Conservation (phyloP, 169 alveolate species). For the Plasmodium knowlesi region DNA sequence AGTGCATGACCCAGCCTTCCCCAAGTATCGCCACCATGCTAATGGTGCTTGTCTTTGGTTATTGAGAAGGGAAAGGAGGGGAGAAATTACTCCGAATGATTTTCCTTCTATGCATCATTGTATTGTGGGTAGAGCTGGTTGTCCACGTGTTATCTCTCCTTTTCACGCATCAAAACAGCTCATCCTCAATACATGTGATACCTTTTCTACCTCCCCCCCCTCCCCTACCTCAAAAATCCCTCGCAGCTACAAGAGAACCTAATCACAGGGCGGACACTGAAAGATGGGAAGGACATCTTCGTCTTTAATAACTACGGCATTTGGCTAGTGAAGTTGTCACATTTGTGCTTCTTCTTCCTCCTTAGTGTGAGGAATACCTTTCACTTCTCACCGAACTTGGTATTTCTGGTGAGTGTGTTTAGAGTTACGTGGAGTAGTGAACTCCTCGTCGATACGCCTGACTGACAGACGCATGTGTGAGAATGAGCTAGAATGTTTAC, state of each 20-base stretch:
- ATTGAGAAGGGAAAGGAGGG: neutral
- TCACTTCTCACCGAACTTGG: neutral
- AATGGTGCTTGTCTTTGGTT: neutral
- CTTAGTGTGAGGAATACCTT: neutral
- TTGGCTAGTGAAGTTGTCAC: slow-evolving; percentile 21
- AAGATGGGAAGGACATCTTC: slow-evolving; percentile 43
- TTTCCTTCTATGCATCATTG: neutral
- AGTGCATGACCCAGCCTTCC: neutral
- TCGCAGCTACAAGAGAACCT: slow-evolving; percentile 23
- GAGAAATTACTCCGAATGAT: neutral
- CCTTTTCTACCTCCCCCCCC: neutral
- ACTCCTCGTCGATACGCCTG: neutral
- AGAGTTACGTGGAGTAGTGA: neutral
- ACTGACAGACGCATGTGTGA: neutral
- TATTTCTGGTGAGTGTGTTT: slow-evolving; percentile 10
- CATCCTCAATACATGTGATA: neutral
- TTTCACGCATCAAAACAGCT: neutral
- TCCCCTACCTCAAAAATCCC: neutral
- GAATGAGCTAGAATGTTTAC: neutral
- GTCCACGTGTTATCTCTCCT: neutral
- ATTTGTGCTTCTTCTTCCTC: slow-evolving; percentile 17
- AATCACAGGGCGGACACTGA: neutral
- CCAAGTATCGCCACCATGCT: neutral
- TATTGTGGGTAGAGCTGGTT: neutral
- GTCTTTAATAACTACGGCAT: slow-evolving; percentile 36